These are phyloP conservation scores for Phialophora expanda DNA, from an alignment of 2,329 filamentous ascomycete species.

Conservation along the genomic window DNA sequence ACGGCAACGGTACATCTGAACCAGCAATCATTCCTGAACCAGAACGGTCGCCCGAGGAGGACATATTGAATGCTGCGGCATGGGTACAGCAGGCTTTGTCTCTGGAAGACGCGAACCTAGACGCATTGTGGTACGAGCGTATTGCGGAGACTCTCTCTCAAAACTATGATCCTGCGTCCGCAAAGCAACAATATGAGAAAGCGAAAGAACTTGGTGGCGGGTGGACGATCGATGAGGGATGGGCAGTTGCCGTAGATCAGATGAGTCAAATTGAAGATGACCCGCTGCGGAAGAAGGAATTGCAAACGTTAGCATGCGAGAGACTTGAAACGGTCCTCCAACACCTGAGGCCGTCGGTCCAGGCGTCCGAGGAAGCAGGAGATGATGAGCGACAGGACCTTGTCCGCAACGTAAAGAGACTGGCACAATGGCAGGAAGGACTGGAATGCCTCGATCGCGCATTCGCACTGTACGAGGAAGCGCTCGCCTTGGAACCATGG, in stretches of 20 bases:
- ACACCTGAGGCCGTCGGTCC: background rate
- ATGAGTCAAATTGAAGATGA: background rate
- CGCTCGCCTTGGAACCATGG: background rate
- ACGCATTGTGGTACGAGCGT: slow-evolving; percentile 10
- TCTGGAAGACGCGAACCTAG: slow-evolving; percentile 1
- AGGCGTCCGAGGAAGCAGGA: background rate
- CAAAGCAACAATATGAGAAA: slow-evolving; percentile 6
- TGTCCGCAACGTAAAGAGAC: background rate
- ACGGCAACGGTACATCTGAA: background rate
- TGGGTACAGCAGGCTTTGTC: background rate
- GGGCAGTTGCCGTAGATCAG: background rate
- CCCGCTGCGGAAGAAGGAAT: background rate
- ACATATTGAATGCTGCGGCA: background rate
- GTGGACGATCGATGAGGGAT: slow-evolving; percentile 4
- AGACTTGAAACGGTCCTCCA: background rate
- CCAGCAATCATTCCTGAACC: background rate
- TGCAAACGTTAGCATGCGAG: background rate
- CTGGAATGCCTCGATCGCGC: background rate
- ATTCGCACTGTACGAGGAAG: background rate
- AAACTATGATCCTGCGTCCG: background rate
- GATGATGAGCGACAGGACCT: background rate
- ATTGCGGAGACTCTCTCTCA: background rate
- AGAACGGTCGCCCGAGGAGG: background rate
- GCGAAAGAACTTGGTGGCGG: slow-evolving; percentile 2
- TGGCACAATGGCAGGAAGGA: background rate